Base-by-base conservation (phyloP, 305 asterid genomes). In the Fraxinus xanthoxyloides region DNA sequence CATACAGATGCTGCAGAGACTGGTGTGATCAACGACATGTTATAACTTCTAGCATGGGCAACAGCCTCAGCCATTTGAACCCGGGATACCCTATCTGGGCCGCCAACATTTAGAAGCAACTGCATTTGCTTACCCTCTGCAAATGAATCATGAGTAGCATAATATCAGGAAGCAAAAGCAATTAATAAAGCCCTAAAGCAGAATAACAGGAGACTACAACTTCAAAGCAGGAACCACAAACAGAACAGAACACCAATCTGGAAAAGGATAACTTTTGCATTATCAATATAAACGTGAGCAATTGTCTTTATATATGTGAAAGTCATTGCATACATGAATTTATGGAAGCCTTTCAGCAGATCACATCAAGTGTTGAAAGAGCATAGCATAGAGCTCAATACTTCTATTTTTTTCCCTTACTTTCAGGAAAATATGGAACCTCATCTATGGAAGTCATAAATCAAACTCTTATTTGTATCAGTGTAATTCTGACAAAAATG, bases 41-140 rank as follows among this genome's bases (percentile, higher is more conserved):
- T 85, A 80, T 94, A 91, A 77, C 92, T 95, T 88, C 92, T 89
- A 61, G 84, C 86, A 51, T 79, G 82, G 40, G 97, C 98, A 82
- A 94, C 94, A 82, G 91, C 92, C 88, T 95, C 97, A 6, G 99
- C 99, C 98, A 95, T 95, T 87, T 92, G 94, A 79, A 93, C 97
- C 79, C 99, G 91, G 17, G 99, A 93, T 26, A 95, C 85, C 86
- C 97, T 87, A 82, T 93, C 97, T 24, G 97, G 95, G 54, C 98
- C 98, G 1, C 99, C 98, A 65, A 85, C 98, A 81, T 95, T 94
- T 70, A 94, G 83, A 86, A 94, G 84, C 87, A 91, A 83, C 84
- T 87, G 95, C 85, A 90, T 80, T 61, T 87, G 88, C 88, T 93
- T 84, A 30, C 81, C 85, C 83, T 87, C 98, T 94, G 94, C 82